phyloP scores from a whole-genome alignment of 129 eudicot species.

The Pittosporum tobira region DNA sequence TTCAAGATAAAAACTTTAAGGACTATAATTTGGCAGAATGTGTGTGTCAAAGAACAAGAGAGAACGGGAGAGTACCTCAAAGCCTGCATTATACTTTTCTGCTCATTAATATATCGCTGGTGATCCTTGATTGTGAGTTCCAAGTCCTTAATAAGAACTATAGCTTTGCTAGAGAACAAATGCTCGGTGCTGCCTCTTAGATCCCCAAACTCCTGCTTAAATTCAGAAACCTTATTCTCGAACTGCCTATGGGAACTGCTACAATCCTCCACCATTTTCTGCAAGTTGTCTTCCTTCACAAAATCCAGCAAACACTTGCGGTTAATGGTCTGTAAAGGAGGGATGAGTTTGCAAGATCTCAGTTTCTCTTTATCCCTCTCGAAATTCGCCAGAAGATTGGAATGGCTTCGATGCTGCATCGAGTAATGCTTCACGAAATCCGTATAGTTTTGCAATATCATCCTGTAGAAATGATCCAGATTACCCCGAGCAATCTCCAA shows the following conservation, averaged over 20 bases:
- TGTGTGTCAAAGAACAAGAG: conserved; percentile 4
- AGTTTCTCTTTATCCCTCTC: conserved; percentile 68
- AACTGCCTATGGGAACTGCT: conserved; percentile 77
- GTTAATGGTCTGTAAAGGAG: conserved; percentile 53
- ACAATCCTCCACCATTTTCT: conserved; percentile 71
- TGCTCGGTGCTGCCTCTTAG: conserved; percentile 55
- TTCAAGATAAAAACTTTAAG: neutral
- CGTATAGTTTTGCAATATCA: conserved; percentile 54
- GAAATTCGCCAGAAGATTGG: conserved; percentile 53
- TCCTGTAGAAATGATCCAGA: conserved; percentile 65
- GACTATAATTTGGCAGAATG: neutral
- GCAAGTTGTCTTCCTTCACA: conserved; percentile 68
- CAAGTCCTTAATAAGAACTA: conserved; percentile 41
- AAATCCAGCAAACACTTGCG: conserved; percentile 67
- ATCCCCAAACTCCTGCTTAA: conserved; percentile 82
- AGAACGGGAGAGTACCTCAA: conserved; percentile 43
- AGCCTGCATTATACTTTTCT: conserved; percentile 79
- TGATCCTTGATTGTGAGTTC: conserved; percentile 65
- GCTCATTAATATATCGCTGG: conserved; percentile 51
- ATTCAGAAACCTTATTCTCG: conserved; percentile 73
- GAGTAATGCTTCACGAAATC: conserved; percentile 66
- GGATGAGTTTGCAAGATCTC: conserved; percentile 54
- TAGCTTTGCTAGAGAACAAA: conserved; percentile 68
- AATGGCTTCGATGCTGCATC: conserved; percentile 59
- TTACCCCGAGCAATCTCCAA: conserved; percentile 87